A percentile compares a stretch with the other conserved stretches of the same genome.
phyloP scores from a whole-genome alignment of 176 grass and related monocot genomes.

The Paspalum notatum region DNA sequence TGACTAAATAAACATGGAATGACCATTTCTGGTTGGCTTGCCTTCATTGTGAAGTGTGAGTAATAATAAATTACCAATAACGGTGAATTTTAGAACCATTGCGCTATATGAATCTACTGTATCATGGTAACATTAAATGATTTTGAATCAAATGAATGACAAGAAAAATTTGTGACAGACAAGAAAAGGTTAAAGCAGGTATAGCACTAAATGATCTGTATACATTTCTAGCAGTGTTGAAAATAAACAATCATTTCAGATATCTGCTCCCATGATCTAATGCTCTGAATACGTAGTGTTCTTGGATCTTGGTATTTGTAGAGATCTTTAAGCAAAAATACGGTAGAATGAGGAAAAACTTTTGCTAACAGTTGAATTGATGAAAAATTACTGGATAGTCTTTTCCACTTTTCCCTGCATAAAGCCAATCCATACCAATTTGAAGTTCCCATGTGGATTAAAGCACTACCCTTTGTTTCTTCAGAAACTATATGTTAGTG shows the following conservation, averaged over 20 bases:
- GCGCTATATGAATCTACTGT: neutral
- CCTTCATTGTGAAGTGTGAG: neutral
- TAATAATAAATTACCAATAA: neutral
- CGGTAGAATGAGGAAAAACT: neutral
- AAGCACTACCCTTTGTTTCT: neutral
- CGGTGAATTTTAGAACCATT: slow-evolving; percentile 1
- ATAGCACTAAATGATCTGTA: slow-evolving; percentile 11
- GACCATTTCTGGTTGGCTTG: neutral
- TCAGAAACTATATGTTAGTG: neutral
- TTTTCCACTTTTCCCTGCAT: slow-evolving; percentile 8
- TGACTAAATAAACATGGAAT: neutral
- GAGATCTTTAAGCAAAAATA: neutral
- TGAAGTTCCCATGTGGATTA: neutral
- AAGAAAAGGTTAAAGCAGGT: neutral
- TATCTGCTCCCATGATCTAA: slow-evolving; percentile 16
- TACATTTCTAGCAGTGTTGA: neutral
- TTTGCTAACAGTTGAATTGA: neutral
- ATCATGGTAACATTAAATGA: slow-evolving; percentile 11
- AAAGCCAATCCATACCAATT: neutral
- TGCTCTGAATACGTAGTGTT: neutral
- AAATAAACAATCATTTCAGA: neutral
- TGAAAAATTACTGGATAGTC: neutral
- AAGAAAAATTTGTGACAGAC: neutral
- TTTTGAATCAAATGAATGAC: neutral
- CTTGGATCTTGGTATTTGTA: slow-evolving; percentile 24